Evolutionary conservation across 805 yeast species (phyloP).

Genomic region (Candida hispaniensis): DNA sequence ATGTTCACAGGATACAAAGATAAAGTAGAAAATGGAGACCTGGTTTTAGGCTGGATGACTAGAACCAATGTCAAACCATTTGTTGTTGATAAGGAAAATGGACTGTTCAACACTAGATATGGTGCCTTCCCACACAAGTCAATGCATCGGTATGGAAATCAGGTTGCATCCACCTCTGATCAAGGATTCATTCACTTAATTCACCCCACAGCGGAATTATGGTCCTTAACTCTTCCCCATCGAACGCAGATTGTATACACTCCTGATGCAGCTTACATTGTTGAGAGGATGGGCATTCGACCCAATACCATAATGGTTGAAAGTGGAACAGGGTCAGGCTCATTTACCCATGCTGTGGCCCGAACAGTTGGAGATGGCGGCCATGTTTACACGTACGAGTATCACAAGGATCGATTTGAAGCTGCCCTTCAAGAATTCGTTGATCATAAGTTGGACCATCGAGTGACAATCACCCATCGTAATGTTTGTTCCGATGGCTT

Average conservation of each 20-base stretch:
- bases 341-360: conserved; percentile 86
- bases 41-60: conserved; percentile 77
- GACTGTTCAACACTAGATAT: conserved; percentile 64
- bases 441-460: conserved; percentile 51
- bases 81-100: conserved; percentile 45
- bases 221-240: conserved; percentile 95
- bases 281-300: conserved; percentile 65
- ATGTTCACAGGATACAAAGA: conserved; percentile 51
- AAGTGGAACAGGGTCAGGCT: conserved; percentile 97
- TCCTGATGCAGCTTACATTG: conserved; percentile 85
- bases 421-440: conserved; percentile 73
- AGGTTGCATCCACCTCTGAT: conserved; percentile 53
- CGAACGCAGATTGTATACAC: conserved; percentile 96
- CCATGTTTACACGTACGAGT: conserved; percentile 72
- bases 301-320: conserved; percentile 77
- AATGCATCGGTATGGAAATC: conserved; percentile 81
- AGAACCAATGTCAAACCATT: conserved; percentile 72
- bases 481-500: conserved; percentile 91
- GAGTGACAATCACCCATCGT: conserved; percentile 69
- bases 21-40: conserved; percentile 70
- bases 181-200: conserved; percentile 78
- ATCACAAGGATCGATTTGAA: conserved; percentile 69
- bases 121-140: conserved; percentile 79
- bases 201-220: conserved; percentile 88
- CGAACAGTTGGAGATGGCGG: conserved; percentile 60